These are phyloP conservation scores for Bipolaris sorokiniana DNA, from an alignment of 2,329 filamentous ascomycete genomes.

Conservation along the genomic window DNA sequence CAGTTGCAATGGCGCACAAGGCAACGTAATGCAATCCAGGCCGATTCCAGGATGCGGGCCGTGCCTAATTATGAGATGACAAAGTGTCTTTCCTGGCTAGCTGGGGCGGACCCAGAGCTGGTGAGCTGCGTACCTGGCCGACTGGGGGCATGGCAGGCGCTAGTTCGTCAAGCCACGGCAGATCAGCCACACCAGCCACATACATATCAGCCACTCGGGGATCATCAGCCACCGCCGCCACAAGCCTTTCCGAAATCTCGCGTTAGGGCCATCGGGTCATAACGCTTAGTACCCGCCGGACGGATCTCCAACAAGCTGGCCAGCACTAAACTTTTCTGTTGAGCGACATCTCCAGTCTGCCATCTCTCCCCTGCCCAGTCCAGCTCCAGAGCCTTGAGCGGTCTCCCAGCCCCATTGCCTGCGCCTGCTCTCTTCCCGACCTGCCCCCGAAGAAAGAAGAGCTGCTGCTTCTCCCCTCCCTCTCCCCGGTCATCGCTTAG, in stretches of 20 bases:
- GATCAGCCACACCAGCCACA: neutral
- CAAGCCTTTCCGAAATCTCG: constrained; percentile 13
- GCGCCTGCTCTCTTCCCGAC: constrained; percentile 2
- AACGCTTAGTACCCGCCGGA: constrained; percentile 16
- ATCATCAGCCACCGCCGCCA: constrained; percentile 8
- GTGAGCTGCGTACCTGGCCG: constrained; percentile 22
- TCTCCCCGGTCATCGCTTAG: constrained; percentile 15
- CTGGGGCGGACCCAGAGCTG: constrained; percentile 13
- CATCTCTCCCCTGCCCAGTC: constrained; percentile 26
- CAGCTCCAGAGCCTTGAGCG: constrained; percentile 10
- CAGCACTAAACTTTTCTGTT: constrained; percentile 41
- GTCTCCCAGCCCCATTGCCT: neutral
- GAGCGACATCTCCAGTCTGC: constrained; percentile 30
- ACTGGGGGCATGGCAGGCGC: constrained; percentile 12
- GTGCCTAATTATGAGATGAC: constrained; percentile 23
- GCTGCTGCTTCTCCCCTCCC: constrained; percentile 26
- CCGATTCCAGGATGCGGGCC: neutral
- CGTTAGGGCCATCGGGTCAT: constrained; percentile 16
- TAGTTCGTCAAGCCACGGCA: neutral
- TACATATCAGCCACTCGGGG: neutral
- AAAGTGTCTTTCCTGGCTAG: constrained; percentile 33
- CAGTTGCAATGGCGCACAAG: constrained; percentile 4
- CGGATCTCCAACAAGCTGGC: constrained; percentile 29
- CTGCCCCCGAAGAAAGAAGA: constrained; percentile 4
- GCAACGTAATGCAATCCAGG: constrained; percentile 8